Evolutionary conservation across 139 green algal genomes (phyloP).

Genomic region (Diplosphaera chodatii): DNA sequence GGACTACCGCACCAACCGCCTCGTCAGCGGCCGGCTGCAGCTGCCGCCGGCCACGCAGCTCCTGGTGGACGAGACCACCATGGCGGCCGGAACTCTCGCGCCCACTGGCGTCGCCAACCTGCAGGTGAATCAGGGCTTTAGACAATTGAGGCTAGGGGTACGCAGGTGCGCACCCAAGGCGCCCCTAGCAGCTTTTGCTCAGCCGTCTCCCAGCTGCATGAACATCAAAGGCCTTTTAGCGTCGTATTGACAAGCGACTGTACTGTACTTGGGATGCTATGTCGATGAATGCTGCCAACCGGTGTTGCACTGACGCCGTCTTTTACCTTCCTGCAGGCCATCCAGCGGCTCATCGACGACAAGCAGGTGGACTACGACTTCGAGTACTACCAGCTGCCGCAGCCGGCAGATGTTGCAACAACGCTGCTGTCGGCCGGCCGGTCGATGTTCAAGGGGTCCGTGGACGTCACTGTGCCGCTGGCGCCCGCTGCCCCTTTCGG

Average conservation of each 20-base stretch:
- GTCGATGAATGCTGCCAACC: no score
- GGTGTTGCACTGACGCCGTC: no score
- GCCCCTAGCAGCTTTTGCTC: no score
- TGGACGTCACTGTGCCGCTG: constrained; percentile 34
- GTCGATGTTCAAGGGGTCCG: constrained; percentile 31
- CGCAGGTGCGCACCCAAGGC: no score
- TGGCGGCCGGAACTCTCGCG: constrained; percentile 48
- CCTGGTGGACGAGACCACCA: constrained; percentile 64
- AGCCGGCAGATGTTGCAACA: constrained; percentile 42
- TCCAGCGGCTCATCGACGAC: constrained; percentile 33
- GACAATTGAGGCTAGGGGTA: no score
- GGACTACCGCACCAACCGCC: constrained; percentile 10
- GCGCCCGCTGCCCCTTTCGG: constrained; percentile 12
- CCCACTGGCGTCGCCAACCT: constrained; percentile 49
- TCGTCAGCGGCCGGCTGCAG: constrained; percentile 42
- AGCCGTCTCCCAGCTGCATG: no score
- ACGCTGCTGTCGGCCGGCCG: constrained; percentile 42
- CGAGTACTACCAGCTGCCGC: constrained; percentile 54
- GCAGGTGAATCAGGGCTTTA: constrained; percentile 2
- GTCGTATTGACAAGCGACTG: no score
- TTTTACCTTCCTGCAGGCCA: constrained; percentile 25
- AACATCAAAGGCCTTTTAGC: no score
- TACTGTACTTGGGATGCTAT: no score
- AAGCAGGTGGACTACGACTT: constrained; percentile 66
- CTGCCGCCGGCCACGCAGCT: constrained; percentile 47